Conservation (phyloP, 108 stramenopile species). For the Hondaea fermentalgiana region DNA sequence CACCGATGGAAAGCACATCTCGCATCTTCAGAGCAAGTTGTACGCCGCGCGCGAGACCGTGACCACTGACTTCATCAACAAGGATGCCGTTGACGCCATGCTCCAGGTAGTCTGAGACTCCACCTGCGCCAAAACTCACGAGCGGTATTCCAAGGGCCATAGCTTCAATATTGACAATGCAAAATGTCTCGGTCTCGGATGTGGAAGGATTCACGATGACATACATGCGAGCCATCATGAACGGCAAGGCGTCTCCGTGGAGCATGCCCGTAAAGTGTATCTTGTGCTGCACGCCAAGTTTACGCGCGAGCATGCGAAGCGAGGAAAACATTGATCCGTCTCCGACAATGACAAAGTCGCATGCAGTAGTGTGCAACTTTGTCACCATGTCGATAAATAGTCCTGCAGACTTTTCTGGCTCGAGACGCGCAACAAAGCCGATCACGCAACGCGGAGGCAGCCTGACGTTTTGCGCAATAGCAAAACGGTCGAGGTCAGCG, state of each 20-base stretch:
- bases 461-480: not conserved
- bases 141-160: slow-evolving; percentile 36
- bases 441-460: slow-evolving; percentile 4
- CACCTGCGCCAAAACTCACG: slow-evolving; percentile 48
- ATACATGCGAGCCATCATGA: slow-evolving; percentile 9
- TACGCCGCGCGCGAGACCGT: not conserved
- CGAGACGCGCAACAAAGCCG: slow-evolving; percentile 38
- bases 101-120: slow-evolving; percentile 31
- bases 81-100: slow-evolving; percentile 1
- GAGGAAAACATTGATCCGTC: slow-evolving; percentile 23
- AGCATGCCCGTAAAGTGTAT: slow-evolving; percentile 25
- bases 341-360: slow-evolving; percentile 41
- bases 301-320: slow-evolving; percentile 4
- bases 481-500: not conserved
- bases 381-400: slow-evolving; percentile 36
- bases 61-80: not conserved
- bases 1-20: not conserved
- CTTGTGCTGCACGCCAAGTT: slow-evolving; percentile 10
- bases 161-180: slow-evolving; percentile 46
- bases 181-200: slow-evolving; percentile 42
- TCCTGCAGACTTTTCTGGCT: slow-evolving; percentile 42
- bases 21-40: not conserved
- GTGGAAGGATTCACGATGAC: slow-evolving; percentile 43
- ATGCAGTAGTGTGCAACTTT: not conserved
- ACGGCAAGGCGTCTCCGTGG: not conserved